Evolutionary conservation across 192 early-diverging fungal genomes (phyloP).

Genomic region (Irineochytrium annulatum): DNA sequence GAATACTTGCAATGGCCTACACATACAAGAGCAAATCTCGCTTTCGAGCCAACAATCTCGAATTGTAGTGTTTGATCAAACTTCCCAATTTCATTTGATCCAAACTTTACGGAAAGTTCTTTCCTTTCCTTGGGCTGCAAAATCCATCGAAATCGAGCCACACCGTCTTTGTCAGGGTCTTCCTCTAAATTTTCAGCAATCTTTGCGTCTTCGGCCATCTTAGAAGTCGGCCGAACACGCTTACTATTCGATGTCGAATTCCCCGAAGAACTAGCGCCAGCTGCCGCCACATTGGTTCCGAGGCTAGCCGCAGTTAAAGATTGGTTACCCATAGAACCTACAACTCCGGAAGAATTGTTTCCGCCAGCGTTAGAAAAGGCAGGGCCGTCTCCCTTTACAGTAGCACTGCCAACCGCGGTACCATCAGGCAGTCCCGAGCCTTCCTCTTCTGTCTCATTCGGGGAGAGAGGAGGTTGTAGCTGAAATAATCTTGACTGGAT

Average conservation of each 20-base stretch:
- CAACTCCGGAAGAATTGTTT: background rate
- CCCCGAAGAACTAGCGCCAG: background rate
- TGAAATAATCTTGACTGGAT: conserved; percentile 24
- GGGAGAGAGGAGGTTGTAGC: conserved; percentile 14
- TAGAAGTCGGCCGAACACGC: conserved; percentile 16
- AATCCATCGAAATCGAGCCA: conserved; percentile 43
- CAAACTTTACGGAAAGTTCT: conserved; percentile 48
- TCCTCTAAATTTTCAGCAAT: conserved; percentile 39
- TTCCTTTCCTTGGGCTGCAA: conserved; percentile 45
- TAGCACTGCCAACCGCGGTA: background rate
- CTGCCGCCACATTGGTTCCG: background rate
- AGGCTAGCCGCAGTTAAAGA: background rate
- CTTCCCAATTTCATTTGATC: conserved; percentile 45
- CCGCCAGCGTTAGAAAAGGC: background rate
- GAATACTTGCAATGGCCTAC: conserved; percentile 50
- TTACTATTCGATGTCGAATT: conserved; percentile 1
- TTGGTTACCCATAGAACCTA: no score
- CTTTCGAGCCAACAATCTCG: conserved; percentile 42
- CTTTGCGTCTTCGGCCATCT: conserved; percentile 34
- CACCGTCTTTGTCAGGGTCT: conserved; percentile 36
- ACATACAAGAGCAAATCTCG: conserved; percentile 35
- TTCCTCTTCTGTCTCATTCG: conserved; percentile 36
- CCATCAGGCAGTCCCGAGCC: background rate
- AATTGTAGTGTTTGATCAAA: conserved; percentile 47
- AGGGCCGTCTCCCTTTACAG: background rate